Evolutionary conservation across 495 filamentous ascomycete genomes (phyloP).

Genomic region (Daldinia bambusicola): DNA sequence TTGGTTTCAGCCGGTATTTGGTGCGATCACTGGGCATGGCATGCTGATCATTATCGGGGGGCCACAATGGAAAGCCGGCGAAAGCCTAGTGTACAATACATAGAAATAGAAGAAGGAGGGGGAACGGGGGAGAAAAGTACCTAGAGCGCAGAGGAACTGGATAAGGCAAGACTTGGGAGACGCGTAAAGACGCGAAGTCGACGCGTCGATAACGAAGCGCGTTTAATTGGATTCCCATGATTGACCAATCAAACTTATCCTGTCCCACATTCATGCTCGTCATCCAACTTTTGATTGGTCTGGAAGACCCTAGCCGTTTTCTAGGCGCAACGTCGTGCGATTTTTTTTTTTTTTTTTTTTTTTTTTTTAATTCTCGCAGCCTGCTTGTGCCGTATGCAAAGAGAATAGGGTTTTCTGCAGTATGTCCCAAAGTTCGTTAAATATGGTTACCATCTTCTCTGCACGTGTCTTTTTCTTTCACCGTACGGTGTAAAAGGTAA

Average conservation of each 20-base stretch:
- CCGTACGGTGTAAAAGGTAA: background rate
- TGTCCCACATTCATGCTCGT: conserved; percentile 21
- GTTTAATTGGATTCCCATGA: conserved; percentile 31
- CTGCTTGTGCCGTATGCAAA: conserved; percentile 4
- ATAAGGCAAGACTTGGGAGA: conserved; percentile 2
- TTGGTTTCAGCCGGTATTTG: conserved; percentile 37
- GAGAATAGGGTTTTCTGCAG: background rate
- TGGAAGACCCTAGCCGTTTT: conserved; percentile 10
- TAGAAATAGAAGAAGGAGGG: background rate
- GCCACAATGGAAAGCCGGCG: conserved; percentile 9
- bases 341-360: too few species aligned
- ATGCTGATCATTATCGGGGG: conserved; percentile 15
- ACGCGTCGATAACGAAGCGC: conserved; percentile 23
- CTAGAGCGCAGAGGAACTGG: conserved; percentile 14
- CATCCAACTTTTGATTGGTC: conserved; percentile 34
- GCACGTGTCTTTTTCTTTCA: background rate
- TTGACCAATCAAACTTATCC: conserved; percentile 31
- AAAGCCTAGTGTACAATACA: background rate
- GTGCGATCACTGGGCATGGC: conserved; percentile 27
- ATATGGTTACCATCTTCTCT: background rate
- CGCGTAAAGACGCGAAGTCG: conserved; percentile 20
- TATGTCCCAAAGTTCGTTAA: too few species aligned
- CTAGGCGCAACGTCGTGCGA: conserved; percentile 29
- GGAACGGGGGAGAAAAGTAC: conserved; percentile 10
- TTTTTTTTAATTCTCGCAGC: too few species aligned